A percentile compares a stretch with the other conserved stretches of the same genome.
Conservation (phyloP, 257 asterid species). For the Ehretia macrophylla region DNA sequence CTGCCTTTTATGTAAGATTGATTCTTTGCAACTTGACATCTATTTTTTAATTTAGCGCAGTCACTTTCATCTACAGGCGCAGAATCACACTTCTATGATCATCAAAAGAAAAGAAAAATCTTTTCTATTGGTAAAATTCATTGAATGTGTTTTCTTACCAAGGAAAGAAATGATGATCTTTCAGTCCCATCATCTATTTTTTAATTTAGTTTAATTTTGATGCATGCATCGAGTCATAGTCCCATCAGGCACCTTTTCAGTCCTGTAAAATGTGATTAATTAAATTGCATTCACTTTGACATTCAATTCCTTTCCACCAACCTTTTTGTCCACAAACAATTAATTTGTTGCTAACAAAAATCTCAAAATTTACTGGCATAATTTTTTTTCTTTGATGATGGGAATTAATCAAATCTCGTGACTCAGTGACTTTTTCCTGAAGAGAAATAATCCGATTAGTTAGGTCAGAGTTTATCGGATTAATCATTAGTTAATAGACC, state of each 20-base stretch:
- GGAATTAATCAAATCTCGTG: too few species aligned
- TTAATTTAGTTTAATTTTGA: slow-evolving; percentile 1
- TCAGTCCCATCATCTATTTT: too few species aligned
- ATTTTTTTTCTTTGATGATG: too few species aligned
- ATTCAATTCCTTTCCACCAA: slow-evolving; percentile 6
- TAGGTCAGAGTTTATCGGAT: too few species aligned
- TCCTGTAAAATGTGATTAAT: slow-evolving; percentile 10
- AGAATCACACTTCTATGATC: not conserved
- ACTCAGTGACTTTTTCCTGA: too few species aligned
- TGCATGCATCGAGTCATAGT: slow-evolving; percentile 8
- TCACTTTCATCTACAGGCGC: not conserved
- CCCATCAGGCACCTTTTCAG: not conserved
- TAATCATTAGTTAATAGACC: too few species aligned
- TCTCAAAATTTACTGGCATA: too few species aligned
- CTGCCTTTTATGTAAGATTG: slow-evolving; percentile 76
- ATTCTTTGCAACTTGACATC: not conserved
- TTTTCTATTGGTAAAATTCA: not conserved
- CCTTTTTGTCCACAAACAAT: slow-evolving; percentile 2
- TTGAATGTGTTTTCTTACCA: slow-evolving; percentile 6
- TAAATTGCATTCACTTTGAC: not conserved
- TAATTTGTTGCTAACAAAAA: too few species aligned
- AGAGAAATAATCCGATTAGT: too few species aligned
- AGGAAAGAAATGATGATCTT: too few species aligned
- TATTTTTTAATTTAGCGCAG: not conserved
- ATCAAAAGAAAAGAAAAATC: too few species aligned